Evolutionary conservation across 345 rosid species (phyloP), one percentile per base, ranked within the genome.

Genomic region (Eucalyptus melliodora): DNA sequence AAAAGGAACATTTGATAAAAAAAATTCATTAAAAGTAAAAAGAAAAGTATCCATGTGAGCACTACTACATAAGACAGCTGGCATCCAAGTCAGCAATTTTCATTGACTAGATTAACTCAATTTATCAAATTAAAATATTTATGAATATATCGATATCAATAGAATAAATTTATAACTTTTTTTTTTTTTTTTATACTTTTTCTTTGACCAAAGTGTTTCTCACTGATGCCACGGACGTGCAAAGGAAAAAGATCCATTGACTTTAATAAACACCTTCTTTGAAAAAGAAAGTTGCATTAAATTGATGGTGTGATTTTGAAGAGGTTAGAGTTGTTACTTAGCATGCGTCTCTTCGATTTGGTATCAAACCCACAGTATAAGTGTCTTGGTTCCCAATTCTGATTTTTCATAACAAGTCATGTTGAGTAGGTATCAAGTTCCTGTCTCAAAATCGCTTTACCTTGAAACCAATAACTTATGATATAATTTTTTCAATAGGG

Each of bases 11-110:
- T 53, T 53, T 53, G 10, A 53, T 53, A 51, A 51, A 6, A 50
- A 23, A 9, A 56, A 56, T 56, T 56, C 27, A 56, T 24, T 24
- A 5, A 24, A 56, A 56, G 5, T 23, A 23, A 24, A 56, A 4
- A 56, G 30, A 56, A 56, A 56, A 56, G 12, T 56, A 56, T 56
- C 2, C 30, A 9, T 26, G 13, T 56, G 30, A 24, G 62, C 30
- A 23, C 30, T 23, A 26, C 2, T 56, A 56, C 1, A 5, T 56
- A 56, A 1, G 6, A 24, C 1, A 23, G 0, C 1, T 24, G 3
- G 6, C 30, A 56, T 56, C 3, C 30, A 56, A 24, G 62, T 56
- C 0, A 9, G 3, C 3, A 56, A 56, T 23, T 56, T 56, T 24
- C 30, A 56, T 56, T 24, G 30, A 13, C 4, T 23, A 26, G 62